These are phyloP conservation scores for Leavenworthia alabamica DNA, from an alignment of 345 rosid genomes.

Conservation along the genomic window DNA sequence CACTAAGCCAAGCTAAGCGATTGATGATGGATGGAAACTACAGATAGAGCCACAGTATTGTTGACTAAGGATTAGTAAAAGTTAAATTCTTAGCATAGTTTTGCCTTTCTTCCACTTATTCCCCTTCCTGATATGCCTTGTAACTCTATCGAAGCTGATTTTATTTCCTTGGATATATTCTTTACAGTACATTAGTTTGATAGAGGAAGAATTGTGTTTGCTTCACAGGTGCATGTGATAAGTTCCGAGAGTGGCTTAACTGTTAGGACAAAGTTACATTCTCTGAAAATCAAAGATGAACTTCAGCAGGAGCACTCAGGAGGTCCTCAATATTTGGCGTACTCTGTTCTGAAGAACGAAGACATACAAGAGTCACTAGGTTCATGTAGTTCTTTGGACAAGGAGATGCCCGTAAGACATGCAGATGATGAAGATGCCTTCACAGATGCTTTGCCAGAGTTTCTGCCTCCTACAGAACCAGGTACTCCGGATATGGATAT, in stretches of 20 bases:
- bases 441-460: conserved; percentile 88
- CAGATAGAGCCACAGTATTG: background rate
- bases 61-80: background rate
- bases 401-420: conserved; percentile 34
- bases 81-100: conserved; percentile 3
- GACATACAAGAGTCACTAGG: conserved; percentile 35
- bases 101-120: conserved; percentile 14
- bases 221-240: conserved; percentile 64
- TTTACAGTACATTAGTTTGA: conserved; percentile 10
- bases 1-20: background rate
- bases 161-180: background rate
- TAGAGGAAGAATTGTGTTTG: conserved; percentile 15
- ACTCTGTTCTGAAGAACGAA: conserved; percentile 69
- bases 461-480: conserved; percentile 55
- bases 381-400: conserved; percentile 32
- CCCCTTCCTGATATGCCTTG: conserved; percentile 3
- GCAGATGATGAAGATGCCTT: conserved; percentile 80
- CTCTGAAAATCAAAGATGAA: conserved; percentile 84
- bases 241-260: conserved; percentile 60
- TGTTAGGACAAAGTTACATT: conserved; percentile 81
- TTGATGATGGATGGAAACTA: conserved; percentile 11
- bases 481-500: conserved; percentile 42
- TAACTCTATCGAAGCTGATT: background rate
- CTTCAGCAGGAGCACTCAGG: conserved; percentile 60
- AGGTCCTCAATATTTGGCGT: conserved; percentile 58